A percentile compares a stretch with the other conserved stretches of the same genome.
Evolutionary conservation across 1,284 basidiomycete genomes (phyloP).

Genomic region (Singerocomus inundabilis): DNA sequence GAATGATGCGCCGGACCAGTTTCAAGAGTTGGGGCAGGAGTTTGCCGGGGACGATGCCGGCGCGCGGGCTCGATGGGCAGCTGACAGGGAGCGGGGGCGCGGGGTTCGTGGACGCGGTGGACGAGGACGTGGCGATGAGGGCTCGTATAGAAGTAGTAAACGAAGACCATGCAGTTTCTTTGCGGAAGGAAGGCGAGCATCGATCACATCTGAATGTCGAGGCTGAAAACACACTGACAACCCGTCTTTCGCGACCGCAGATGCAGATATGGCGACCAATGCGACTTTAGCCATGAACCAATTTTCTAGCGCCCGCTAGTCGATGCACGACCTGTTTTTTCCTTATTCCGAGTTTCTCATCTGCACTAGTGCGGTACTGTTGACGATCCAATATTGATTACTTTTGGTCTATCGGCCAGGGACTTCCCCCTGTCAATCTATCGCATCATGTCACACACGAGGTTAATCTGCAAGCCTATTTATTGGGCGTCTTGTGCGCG

Average conservation of each 20-base stretch:
- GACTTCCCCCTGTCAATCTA: constrained; percentile 2
- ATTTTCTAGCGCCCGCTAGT: constrained; percentile 27
- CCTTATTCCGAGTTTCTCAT: constrained; percentile 2
- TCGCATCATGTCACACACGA: background rate
- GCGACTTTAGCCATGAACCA: constrained; percentile 73
- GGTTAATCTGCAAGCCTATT: constrained; percentile 16
- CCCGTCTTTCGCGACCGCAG: constrained; percentile 49
- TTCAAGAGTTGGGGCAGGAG: constrained; percentile 37
- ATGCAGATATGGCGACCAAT: constrained; percentile 83
- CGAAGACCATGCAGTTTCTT: constrained; percentile 85
- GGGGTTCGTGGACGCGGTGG: constrained; percentile 38
- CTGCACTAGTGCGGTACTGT: constrained; percentile 13
- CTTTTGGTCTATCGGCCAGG: background rate
- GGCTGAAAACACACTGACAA: constrained; percentile 46
- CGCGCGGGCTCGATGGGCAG: constrained; percentile 40
- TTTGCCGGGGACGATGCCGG: constrained; percentile 38
- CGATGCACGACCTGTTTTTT: background rate
- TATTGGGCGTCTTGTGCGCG: background rate
- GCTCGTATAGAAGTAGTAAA: constrained; percentile 71
- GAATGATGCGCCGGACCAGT: constrained; percentile 26
- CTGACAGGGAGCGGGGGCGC: constrained; percentile 40
- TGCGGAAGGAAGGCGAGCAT: constrained; percentile 85
- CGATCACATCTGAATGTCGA: constrained; percentile 41
- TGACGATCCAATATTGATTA: constrained; percentile 14
- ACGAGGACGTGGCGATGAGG: constrained; percentile 45